A percentile compares a stretch with the other conserved stretches of the same genome.
Conservation (phyloP, 768 basidiomycete genomes). For the Erythrobasidium yunnanense region DNA sequence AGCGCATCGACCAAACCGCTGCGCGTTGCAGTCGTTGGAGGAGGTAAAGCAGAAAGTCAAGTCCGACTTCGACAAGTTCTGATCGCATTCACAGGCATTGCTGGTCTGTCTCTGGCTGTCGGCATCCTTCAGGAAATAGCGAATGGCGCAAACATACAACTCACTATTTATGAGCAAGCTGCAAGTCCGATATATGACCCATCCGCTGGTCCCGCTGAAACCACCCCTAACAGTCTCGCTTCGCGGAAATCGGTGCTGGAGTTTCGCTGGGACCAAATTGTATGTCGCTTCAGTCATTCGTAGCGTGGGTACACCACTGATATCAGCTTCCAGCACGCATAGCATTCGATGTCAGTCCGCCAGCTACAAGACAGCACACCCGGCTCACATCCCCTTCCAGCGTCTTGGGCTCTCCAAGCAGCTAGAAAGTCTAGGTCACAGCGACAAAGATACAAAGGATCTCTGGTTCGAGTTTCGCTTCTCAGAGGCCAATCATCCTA, state of each 20-base stretch:
- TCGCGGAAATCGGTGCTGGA: slow-evolving; percentile 13
- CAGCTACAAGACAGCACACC: not conserved
- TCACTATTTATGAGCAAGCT: slow-evolving; percentile 17
- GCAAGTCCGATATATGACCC: not conserved
- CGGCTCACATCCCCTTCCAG: not conserved
- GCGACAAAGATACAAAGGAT: slow-evolving; percentile 3
- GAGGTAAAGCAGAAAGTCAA: not conserved
- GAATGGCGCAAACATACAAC: slow-evolving; percentile 13
- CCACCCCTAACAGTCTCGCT: not conserved
- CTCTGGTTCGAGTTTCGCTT: slow-evolving; percentile 29
- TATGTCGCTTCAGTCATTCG: not conserved
- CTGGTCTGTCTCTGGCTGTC: slow-evolving; percentile 16
- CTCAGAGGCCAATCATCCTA: slow-evolving; percentile 18
- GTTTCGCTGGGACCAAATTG: slow-evolving; percentile 12
- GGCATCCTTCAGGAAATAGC: slow-evolving; percentile 14
- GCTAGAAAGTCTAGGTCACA: not conserved
- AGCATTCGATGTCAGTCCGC: not conserved
- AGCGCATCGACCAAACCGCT: too few relatives aligned
- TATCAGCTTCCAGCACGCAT: not conserved
- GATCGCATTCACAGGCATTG: not conserved
- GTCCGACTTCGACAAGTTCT: not conserved
- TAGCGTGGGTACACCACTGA: not conserved
- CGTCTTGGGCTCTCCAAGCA: not conserved
- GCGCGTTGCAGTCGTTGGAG: slow-evolving; percentile 12
- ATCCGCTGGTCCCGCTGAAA: not conserved